These are phyloP conservation scores for Candida sp. DNA, from an alignment of 1,139 yeast genomes.

Conservation along the genomic window DNA sequence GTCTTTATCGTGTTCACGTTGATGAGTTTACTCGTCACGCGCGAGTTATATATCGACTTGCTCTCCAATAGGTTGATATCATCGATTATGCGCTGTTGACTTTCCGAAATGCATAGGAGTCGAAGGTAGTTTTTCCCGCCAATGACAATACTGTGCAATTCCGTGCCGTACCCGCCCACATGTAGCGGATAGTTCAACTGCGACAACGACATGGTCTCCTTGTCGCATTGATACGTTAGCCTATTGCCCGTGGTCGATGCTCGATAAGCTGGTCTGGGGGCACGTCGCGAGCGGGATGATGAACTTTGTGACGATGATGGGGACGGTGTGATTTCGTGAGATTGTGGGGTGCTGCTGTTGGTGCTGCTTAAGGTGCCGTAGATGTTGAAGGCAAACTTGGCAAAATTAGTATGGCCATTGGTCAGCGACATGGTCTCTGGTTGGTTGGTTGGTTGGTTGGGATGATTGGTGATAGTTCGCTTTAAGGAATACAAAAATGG, in stretches of 20 bases:
- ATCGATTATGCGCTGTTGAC: constrained; percentile 38
- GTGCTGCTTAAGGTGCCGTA: constrained; percentile 29
- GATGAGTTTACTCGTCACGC: constrained; percentile 38
- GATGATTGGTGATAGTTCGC: not conserved
- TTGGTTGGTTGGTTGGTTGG: not conserved
- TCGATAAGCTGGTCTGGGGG: constrained; percentile 4
- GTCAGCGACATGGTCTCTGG: constrained; percentile 3
- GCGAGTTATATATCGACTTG: constrained; percentile 48
- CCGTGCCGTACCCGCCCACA: constrained; percentile 11
- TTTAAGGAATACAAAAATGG: not conserved
- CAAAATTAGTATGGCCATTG: constrained; percentile 26
- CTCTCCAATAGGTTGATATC: constrained; percentile 52
- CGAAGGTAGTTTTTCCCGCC: constrained; percentile 66
- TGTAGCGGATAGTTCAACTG: constrained; percentile 24
- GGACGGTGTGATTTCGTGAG: constrained; percentile 16
- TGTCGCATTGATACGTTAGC: constrained; percentile 29
- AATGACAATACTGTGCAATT: constrained; percentile 44
- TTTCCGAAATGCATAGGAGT: constrained; percentile 46
- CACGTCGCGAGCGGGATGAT: not conserved
- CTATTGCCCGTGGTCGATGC: constrained; percentile 13
- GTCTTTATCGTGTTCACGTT: constrained; percentile 47
- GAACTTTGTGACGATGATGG: constrained; percentile 19
- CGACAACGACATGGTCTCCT: constrained; percentile 31
- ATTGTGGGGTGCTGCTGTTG: constrained; percentile 14
- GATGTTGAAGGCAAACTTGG: constrained; percentile 38